These are phyloP conservation scores for Ogataea ramenticola DNA, from an alignment of 805 yeast species.

Conservation along the genomic window DNA sequence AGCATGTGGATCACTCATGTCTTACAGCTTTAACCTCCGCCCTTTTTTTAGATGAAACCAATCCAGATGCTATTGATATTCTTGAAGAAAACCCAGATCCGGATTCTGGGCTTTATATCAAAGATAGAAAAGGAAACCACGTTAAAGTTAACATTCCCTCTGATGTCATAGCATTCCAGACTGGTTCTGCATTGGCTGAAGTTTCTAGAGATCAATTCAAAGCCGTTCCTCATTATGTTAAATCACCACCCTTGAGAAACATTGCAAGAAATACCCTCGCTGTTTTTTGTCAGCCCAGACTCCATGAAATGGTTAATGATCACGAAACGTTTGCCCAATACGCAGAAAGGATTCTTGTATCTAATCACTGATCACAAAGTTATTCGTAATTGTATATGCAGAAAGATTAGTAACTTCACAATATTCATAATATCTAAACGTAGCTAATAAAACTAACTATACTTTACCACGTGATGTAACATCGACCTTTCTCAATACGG, in stretches of 20 bases:
- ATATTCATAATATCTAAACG: too few relatives aligned
- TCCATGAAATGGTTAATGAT: slow-evolving; percentile 39
- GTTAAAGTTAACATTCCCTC: slow-evolving; percentile 47
- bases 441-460: too few relatives aligned
- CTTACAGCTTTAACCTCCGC: slow-evolving; percentile 55
- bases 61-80: slow-evolving; percentile 8
- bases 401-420: too few relatives aligned
- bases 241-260: slow-evolving; percentile 29
- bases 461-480: too few relatives aligned
- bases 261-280: slow-evolving; percentile 51
- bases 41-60: slow-evolving; percentile 34
- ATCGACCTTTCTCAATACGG: too few relatives aligned
- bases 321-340: slow-evolving; percentile 43
- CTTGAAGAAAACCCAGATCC: slow-evolving; percentile 35
- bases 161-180: slow-evolving; percentile 53
- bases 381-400: too few relatives aligned
- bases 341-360: slow-evolving; percentile 32
- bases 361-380: slow-evolving; percentile 36
- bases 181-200: slow-evolving; percentile 50
- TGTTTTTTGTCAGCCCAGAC: slow-evolving; percentile 54
- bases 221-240: slow-evolving; percentile 54
- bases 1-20: slow-evolving; percentile 54
- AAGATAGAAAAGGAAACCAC: slow-evolving; percentile 33
- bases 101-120: slow-evolving; percentile 43
- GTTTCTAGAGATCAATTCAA: slow-evolving; percentile 41